Conservation (phyloP, 257 asterid species). For the Capsicum chinense region DNA sequence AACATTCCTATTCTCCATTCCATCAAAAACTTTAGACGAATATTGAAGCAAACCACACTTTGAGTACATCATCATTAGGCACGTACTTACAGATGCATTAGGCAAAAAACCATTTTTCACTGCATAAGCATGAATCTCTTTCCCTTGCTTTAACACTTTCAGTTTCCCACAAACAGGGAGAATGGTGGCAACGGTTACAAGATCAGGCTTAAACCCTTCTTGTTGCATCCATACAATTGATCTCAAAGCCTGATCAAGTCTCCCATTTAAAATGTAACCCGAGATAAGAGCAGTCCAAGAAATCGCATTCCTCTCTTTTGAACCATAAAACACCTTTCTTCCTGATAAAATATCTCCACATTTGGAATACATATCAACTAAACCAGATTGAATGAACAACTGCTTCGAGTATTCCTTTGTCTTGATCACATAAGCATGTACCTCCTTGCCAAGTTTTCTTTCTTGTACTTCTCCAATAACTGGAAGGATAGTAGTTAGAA, state of each 20-base stretch:
- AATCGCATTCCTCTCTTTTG: conserved; percentile 66
- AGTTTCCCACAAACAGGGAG: conserved; percentile 90
- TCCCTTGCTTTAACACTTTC: conserved; percentile 67
- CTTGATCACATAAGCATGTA: conserved; percentile 81
- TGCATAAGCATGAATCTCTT: conserved; percentile 74
- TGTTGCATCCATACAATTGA: conserved; percentile 93
- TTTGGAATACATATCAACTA: conserved; percentile 93
- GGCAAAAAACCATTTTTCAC: conserved; percentile 61
- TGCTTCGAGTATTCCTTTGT: conserved; percentile 70
- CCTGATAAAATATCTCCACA: conserved; percentile 83
- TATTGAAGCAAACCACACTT: conserved; percentile 62
- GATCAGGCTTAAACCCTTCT: conserved; percentile 87
- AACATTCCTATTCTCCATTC: conserved; percentile 72
- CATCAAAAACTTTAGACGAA: conserved; percentile 57
- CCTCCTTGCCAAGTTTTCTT: conserved; percentile 69
- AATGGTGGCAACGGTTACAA: conserved; percentile 79
- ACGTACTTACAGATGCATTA: conserved; percentile 63
- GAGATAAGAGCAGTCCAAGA: conserved; percentile 93
- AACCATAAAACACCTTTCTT: conserved; percentile 76
- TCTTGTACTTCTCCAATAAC: conserved; percentile 68
- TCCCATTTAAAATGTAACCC: conserved; percentile 73
- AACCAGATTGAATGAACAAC: conserved; percentile 67
- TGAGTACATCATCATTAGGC: conserved; percentile 92
- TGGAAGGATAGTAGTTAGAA: conserved; percentile 72
- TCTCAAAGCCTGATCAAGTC: conserved; percentile 82